Evolutionary conservation across 2,329 filamentous ascomycete species (phyloP).

Genomic region (Monilinia laxa): DNA sequence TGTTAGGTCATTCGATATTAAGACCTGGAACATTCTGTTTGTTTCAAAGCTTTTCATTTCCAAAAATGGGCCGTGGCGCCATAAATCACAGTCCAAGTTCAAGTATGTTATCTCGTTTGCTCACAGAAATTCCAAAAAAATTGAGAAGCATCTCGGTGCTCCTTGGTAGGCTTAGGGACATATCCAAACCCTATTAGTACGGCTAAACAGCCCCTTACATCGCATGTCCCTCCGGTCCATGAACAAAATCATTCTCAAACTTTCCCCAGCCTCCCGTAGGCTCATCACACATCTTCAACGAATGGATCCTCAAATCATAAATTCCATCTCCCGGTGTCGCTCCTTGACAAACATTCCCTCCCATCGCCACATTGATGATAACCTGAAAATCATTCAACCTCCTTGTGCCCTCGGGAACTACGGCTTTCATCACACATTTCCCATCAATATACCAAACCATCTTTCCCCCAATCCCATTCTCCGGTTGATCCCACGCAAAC

Average conservation of each 20-base stretch:
- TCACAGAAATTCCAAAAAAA: not conserved
- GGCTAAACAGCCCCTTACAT: not conserved
- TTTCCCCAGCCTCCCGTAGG: conserved; percentile 54
- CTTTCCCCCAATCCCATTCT: conserved; percentile 45
- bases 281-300: conserved; percentile 53
- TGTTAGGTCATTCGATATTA: not conserved
- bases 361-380: conserved; percentile 62
- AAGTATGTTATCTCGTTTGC: not conserved
- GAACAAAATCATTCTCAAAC: conserved; percentile 53
- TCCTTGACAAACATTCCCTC: conserved; percentile 57
- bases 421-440: conserved; percentile 55
- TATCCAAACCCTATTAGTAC: not conserved
- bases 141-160: not conserved
- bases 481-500: conserved; percentile 56
- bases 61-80: not conserved
- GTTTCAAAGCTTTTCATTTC: not conserved
- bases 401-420: conserved; percentile 52
- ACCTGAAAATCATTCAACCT: conserved; percentile 56
- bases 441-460: conserved; percentile 62
- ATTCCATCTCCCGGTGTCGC: conserved; percentile 51
- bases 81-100: not conserved
- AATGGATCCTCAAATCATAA: conserved; percentile 57
- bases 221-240: conserved; percentile 24
- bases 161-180: not conserved
- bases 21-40: too few relatives aligned